Conservation (phyloP, 805 yeast genomes). For the Nakazawaea anatomiae region DNA sequence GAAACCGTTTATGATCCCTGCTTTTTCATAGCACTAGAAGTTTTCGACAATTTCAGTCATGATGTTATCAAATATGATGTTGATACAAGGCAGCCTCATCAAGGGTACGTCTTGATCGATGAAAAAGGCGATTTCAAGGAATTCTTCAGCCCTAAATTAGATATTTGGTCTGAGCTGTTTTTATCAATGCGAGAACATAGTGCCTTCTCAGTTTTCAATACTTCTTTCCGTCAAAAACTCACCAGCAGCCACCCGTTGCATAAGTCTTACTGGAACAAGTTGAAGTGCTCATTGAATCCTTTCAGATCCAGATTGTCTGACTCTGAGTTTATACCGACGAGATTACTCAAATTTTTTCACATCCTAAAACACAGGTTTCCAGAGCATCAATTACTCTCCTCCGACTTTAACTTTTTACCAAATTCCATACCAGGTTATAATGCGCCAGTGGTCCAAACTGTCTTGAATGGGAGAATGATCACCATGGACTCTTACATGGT, state of each 20-base stretch:
- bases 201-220: conserved; percentile 24
- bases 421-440: conserved; percentile 50
- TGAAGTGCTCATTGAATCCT: conserved; percentile 53
- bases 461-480: conserved; percentile 60
- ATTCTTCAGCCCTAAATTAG: conserved; percentile 58
- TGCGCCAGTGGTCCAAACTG: conserved; percentile 78
- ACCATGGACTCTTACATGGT: conserved; percentile 72
- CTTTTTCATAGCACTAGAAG: conserved; percentile 75
- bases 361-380: conserved; percentile 64
- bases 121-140: conserved; percentile 71
- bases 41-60: conserved; percentile 79
- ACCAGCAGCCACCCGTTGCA: conserved; percentile 48
- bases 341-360: conserved; percentile 59
- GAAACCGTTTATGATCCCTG: conserved; percentile 56
- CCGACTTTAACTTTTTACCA: conserved; percentile 61
- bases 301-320: conserved; percentile 60
- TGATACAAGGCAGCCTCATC: conserved; percentile 58
- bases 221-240: conserved; percentile 15
- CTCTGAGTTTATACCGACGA: conserved; percentile 80
- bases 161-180: conserved; percentile 48
- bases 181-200: conserved; percentile 50
- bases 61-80: conserved; percentile 76
- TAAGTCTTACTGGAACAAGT: conserved; percentile 23
- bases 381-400: conserved; percentile 62
- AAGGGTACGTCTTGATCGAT: conserved; percentile 73